phyloP scores from a whole-genome alignment of 2,329 filamentous ascomycete species.

The Aspergillus quadrilineatus region DNA sequence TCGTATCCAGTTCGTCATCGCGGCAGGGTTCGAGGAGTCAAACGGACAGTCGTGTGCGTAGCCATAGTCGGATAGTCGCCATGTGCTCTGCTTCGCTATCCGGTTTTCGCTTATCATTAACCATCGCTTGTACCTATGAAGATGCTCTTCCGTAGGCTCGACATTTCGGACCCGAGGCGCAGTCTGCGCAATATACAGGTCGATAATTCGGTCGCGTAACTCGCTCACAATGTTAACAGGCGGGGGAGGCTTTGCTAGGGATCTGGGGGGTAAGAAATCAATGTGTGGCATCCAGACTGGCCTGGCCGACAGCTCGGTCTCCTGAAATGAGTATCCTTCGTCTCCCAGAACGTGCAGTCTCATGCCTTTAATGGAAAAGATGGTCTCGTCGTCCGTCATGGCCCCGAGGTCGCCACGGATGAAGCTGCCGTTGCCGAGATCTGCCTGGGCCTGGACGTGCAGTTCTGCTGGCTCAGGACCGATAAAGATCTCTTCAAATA shows the following conservation, averaged over 20 bases:
- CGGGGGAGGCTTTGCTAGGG: background rate
- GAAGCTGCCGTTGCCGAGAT: background rate
- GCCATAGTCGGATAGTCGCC: background rate
- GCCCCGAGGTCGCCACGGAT: background rate
- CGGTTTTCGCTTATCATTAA: background rate
- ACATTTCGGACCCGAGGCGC: background rate
- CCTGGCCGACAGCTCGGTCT: background rate
- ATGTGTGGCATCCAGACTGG: background rate
- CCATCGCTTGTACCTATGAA: constrained; percentile 5
- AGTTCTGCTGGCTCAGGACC: background rate
- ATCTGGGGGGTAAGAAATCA: background rate
- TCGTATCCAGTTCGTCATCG: background rate
- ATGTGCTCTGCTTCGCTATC: background rate
- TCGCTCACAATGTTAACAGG: background rate
- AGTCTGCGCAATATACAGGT: background rate
- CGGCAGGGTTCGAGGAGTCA: background rate
- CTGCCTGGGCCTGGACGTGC: background rate
- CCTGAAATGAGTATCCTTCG: background rate
- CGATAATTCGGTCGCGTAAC: background rate
- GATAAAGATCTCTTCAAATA: constrained; percentile 8
- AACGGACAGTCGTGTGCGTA: background rate
- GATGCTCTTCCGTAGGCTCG: background rate
- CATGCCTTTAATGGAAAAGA: background rate
- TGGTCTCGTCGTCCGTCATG: background rate
- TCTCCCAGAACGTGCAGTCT: background rate